Evolutionary conservation across 805 yeast genomes (phyloP).

Genomic region (Wickerhamomyces kurtzmanii): DNA sequence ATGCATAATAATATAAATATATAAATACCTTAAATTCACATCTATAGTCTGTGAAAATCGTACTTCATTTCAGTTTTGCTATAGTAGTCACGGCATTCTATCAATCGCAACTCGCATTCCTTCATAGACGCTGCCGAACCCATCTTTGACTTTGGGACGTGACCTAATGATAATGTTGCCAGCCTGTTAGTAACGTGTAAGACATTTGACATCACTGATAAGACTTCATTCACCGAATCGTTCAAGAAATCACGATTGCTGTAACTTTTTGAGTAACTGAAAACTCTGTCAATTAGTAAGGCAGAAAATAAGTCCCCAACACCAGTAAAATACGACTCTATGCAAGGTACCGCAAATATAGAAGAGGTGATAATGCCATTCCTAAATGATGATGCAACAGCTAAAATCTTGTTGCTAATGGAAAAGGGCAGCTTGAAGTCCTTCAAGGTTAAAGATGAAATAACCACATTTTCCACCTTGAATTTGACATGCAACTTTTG

Average conservation of each 20-base stretch:
- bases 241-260: conserved; percentile 9
- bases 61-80: neutral
- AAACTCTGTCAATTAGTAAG: conserved; percentile 54
- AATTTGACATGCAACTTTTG: conserved; percentile 34
- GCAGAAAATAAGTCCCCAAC: conserved; percentile 92
- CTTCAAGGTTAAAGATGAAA: conserved; percentile 42
- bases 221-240: conserved; percentile 40
- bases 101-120: conserved; percentile 60
- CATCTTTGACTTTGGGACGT: conserved; percentile 36
- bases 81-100: conserved; percentile 42
- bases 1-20: too few species aligned
- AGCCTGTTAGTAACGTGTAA: conserved; percentile 34
- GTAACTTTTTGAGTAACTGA: conserved; percentile 11
- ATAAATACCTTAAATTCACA: too few species aligned
- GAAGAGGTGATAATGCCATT: conserved; percentile 3
- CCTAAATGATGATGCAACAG: conserved; percentile 9
- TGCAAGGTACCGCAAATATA: conserved; percentile 42
- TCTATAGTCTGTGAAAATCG: too few species aligned
- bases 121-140: conserved; percentile 54
- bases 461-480: conserved; percentile 49
- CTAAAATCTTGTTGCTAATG: conserved; percentile 6
- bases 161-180: conserved; percentile 26
- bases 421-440: too few species aligned
- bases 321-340: conserved; percentile 84
- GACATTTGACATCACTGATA: conserved; percentile 45